Conservation (phyloP, 1,284 basidiomycete species). For the Vanrija sp. region DNA sequence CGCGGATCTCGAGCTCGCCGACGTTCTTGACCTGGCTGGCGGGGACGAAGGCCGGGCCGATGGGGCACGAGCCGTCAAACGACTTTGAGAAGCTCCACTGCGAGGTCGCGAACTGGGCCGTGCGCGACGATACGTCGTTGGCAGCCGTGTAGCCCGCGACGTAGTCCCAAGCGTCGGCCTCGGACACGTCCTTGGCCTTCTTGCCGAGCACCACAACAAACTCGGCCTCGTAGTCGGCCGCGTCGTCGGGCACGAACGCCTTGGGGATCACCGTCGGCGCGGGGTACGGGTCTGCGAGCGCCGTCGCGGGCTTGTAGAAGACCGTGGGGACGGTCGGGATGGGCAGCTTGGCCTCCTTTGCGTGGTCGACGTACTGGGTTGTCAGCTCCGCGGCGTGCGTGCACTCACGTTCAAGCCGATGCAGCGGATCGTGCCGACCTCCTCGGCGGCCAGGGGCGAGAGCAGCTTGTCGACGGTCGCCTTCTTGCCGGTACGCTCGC, state of each 20-base stretch:
- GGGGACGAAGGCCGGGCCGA: slow-evolving; percentile 48
- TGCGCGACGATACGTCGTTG: slow-evolving; percentile 49
- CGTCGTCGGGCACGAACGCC: slow-evolving; percentile 60
- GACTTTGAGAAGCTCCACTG: slow-evolving; percentile 48
- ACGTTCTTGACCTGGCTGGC: slow-evolving; percentile 23
- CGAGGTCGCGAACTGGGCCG: slow-evolving; percentile 36
- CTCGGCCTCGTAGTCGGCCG: slow-evolving; percentile 86
- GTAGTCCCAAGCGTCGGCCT: slow-evolving; percentile 73
- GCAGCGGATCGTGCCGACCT: slow-evolving; percentile 46
- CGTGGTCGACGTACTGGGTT: slow-evolving; percentile 47
- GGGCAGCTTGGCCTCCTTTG: slow-evolving; percentile 38
- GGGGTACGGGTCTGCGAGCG: slow-evolving; percentile 38
- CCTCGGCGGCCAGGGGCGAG: slow-evolving; percentile 35
- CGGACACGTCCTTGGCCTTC: slow-evolving; percentile 69
- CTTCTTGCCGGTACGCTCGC: slow-evolving; percentile 36
- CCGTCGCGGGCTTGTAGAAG: slow-evolving; percentile 40
- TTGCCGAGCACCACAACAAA: slow-evolving; percentile 81
- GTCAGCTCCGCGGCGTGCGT: slow-evolving; percentile 7
- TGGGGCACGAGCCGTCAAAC: slow-evolving; percentile 51
- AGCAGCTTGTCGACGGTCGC: slow-evolving; percentile 36
- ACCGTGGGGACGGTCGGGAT: slow-evolving; percentile 39
- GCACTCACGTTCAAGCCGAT: slow-evolving; percentile 44
- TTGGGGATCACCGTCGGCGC: slow-evolving; percentile 36
- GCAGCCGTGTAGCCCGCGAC: slow-evolving; percentile 59
- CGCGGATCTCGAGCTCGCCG: slow-evolving; percentile 35